Evolutionary conservation across 345 rosid genomes (phyloP), one percentile per base, ranked within the genome.

Genomic region (Mercurialis annua): DNA sequence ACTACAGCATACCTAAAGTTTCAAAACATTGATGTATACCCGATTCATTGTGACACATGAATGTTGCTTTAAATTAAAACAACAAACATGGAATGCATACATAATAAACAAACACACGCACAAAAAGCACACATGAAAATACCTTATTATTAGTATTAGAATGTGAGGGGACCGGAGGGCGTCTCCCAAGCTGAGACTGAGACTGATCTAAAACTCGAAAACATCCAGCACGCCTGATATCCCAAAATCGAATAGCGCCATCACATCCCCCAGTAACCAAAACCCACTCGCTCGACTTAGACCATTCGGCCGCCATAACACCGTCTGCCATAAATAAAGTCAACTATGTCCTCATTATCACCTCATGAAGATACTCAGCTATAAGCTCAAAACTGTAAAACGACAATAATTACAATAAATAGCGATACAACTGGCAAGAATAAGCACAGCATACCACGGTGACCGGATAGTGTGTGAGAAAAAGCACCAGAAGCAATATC

Each of bases 201-300:
- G 93, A 86, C 70, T 94, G 99, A 78, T 91, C 90, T 66, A 94
- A 76, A 71, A 91, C 95, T 77, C 67, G 89, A 73, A 85, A 89
- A 68, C 97, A 94, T 61, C 99, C 97, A 52, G 98, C 94, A 34
- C 90, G 94, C 66, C 96, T 85, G 36, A 93, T 94, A 77, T 91
- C 97, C 99, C 98, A 94, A 69, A 91, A 87, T 31, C 99, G 90
- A 80, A 89, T 94, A 20, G 99, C 96, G 67, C 99, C 99, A 78
- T 94, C 97, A 81, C 91, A 90, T 0, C 97, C 99, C 17, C 95
- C 99, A 10, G 99, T 89, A 67, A 87, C 65, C 85, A 94, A 78
- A 70, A 90, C 81, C 94, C 92, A 93, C 78, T 93, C 98, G 74
- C 85, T 90, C 47, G 97, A 89, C 72, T 87, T 80, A 72, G 99